phyloP scores from a whole-genome alignment of 257 asterid species.

The Nicotiana otophora region DNA sequence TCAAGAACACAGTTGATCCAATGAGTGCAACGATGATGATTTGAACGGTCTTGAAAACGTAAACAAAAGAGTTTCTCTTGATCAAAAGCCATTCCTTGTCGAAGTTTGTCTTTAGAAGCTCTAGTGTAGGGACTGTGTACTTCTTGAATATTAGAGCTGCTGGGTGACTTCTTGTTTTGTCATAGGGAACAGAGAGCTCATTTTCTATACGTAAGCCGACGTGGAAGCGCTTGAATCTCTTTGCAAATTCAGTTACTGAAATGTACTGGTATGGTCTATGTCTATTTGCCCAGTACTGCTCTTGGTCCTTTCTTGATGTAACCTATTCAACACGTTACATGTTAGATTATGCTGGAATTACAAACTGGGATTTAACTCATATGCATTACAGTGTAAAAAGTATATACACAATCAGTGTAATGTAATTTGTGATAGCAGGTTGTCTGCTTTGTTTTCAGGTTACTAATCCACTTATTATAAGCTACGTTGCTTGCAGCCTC shows the following conservation, averaged over 20 bases:
- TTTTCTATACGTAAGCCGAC: constrained; percentile 38
- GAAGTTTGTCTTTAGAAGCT: constrained; percentile 56
- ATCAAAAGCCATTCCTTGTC: constrained; percentile 69
- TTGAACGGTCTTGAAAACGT: constrained; percentile 61
- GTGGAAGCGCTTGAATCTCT: constrained; percentile 43
- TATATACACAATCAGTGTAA: background rate
- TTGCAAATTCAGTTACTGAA: constrained; percentile 45
- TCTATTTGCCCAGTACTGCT: constrained; percentile 57
- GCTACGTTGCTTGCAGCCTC: background rate
- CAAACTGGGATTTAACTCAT: background rate
- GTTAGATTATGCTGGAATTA: background rate
- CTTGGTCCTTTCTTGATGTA: constrained; percentile 66
- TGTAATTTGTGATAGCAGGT: background rate
- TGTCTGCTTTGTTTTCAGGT: background rate
- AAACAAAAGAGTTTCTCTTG: constrained; percentile 58
- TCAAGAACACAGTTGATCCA: constrained; percentile 58
- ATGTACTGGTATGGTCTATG: constrained; percentile 32
- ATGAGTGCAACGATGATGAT: constrained; percentile 52
- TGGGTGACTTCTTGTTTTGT: constrained; percentile 40
- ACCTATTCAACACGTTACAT: constrained; percentile 31
- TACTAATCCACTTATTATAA: background rate
- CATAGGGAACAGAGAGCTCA: constrained; percentile 44
- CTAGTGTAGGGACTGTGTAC: constrained; percentile 37
- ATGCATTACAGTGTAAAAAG: too few relatives aligned
- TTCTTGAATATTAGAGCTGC: constrained; percentile 49